Evolutionary conservation across 495 filamentous ascomycete genomes (phyloP).

Genomic region (Recurvomyces mirabilis): DNA sequence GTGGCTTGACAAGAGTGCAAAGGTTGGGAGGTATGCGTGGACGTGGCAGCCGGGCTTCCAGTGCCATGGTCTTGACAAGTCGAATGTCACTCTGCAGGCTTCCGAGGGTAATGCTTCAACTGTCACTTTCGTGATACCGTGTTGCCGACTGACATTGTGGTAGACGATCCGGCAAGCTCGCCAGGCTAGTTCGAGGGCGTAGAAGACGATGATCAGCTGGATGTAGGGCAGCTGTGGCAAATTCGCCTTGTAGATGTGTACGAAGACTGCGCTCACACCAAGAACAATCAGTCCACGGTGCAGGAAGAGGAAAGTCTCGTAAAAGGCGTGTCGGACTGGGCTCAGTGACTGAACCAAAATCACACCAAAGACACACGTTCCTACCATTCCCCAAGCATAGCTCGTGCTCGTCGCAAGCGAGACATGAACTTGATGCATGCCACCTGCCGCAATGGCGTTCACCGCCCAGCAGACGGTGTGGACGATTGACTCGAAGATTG

Average conservation of each 20-base stretch:
- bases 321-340: constrained; percentile 46
- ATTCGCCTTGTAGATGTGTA: constrained; percentile 39
- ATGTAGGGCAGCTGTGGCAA: constrained; percentile 32
- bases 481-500: constrained; percentile 61
- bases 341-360: constrained; percentile 42
- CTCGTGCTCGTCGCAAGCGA: constrained; percentile 18
- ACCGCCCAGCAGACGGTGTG: constrained; percentile 63
- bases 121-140: constrained; percentile 34
- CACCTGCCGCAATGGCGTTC: constrained; percentile 32
- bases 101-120: constrained; percentile 42
- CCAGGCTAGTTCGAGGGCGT: constrained; percentile 24
- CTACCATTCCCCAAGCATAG: constrained; percentile 31
- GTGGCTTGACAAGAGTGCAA: constrained; percentile 44
- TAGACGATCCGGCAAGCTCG: constrained; percentile 25
- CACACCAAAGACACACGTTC: constrained; percentile 35
- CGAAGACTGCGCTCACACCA: constrained; percentile 42
- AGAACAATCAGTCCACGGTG: constrained; percentile 42
- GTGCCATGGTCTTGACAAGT: constrained; percentile 38
- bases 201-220: constrained; percentile 26
- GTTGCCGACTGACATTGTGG: constrained; percentile 25
- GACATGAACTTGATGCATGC: constrained; percentile 10
- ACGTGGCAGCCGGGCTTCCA: constrained; percentile 45
- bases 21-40: constrained; percentile 43
- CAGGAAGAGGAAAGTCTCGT: constrained; percentile 46
- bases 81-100: constrained; percentile 41